Evolutionary conservation across 352 stramenopile genomes (phyloP).

Genomic region (Chloridella minuta): DNA sequence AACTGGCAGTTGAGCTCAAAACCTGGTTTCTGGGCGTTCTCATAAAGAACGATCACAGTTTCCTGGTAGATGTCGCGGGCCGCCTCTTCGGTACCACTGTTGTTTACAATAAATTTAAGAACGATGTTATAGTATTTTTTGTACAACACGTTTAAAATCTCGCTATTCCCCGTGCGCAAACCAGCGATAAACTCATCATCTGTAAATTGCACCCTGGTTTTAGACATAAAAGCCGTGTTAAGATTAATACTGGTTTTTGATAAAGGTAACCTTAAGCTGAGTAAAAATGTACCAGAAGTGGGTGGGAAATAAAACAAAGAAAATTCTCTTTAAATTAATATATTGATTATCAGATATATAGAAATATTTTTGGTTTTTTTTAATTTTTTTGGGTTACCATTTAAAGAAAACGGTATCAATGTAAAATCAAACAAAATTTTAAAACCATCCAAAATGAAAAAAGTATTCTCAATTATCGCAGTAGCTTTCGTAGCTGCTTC

Average conservation of each 20-base stretch:
- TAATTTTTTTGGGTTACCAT: neutral
- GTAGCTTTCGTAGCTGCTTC: neutral
- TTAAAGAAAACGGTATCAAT: neutral
- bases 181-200: neutral
- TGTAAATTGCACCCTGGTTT: neutral
- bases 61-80: neutral
- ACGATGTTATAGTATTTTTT: constrained; percentile 5
- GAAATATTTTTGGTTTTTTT: neutral
- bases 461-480: neutral
- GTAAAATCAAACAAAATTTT: neutral
- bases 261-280: neutral
- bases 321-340: neutral
- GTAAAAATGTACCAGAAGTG: too few relatives aligned
- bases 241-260: neutral
- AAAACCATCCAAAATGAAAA: neutral
- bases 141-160: neutral
- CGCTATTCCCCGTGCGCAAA: neutral
- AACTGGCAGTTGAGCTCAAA: neutral
- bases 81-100: neutral
- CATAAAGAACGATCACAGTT: neutral
- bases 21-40: neutral
- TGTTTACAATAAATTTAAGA: constrained; percentile 7
- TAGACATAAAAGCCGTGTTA: neutral
- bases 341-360: neutral
- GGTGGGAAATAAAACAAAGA: neutral